Base-by-base conservation (phyloP, 2,329 filamentous ascomycete species). In the Alternaria rosae region DNA sequence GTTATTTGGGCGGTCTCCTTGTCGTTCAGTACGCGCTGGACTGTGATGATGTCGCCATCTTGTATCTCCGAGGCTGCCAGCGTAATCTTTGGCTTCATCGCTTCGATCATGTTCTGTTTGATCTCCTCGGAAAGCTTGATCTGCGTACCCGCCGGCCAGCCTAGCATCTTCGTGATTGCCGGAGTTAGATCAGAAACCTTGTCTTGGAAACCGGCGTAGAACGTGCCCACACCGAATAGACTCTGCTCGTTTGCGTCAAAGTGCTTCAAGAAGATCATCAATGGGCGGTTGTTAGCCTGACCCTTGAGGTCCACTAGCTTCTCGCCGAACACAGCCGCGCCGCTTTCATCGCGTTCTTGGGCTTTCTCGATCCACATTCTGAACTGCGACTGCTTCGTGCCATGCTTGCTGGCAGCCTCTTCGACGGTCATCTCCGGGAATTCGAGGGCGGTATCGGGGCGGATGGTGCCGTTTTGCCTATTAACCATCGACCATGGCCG, bases 401-500 rank as follows among this genome's bases (percentile, higher is more conserved):
- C 92, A 76, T 84, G 90, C 82, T 89, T 89, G 59, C 82, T 85
- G 57, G 87, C 85, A 3, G 88, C 89, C 66, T 97, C 93, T 66
- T 84, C 81, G 3, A 84, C 74, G 4, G 79, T 94, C 77, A 92
- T 91, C 6, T 90, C 86, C 2, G 88, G 82, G 73, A 97, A 93
- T 76, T 88, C 87, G 51, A 99, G 89, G 0, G 93, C 92, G 61
- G 92, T 90, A 76, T 99, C 95, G 0, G 96, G 95, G 17, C 95
- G 89, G 38, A 93, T 91, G 0, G 95, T 99, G 80, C 97, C 97
- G 78, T 99, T 99, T 78, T 99, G 95, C 11, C 95, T 91, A 76
- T 97, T 98, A 1, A 99, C 95, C 94, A 99, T 97, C 57, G 93
- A 88, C 96, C 95, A 99, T 17, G 97, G 87, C 21, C 95, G 88